Evolutionary conservation across 345 rosid genomes (phyloP).

Genomic region (Citrus sp.): DNA sequence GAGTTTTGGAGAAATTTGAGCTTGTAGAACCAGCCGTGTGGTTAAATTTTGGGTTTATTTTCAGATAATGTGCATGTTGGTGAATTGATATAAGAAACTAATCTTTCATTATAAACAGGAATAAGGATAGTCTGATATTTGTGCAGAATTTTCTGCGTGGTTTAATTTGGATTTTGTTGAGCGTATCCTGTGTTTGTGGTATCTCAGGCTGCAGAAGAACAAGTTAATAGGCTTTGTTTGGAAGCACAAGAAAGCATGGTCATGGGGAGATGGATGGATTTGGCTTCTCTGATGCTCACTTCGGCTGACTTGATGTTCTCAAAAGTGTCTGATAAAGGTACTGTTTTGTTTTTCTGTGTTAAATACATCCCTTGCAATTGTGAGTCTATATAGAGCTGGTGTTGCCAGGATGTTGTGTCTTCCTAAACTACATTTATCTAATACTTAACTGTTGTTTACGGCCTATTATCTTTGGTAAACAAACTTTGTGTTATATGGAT

Average conservation of each 20-base stretch:
- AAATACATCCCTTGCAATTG: neutral
- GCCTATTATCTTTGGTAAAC: neutral
- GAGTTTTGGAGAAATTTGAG: neutral
- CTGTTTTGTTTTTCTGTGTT: neutral
- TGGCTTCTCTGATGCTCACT: conserved; percentile 78
- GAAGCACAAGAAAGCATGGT: conserved; percentile 81
- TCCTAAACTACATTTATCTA: neutral
- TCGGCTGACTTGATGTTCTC: conserved; percentile 80
- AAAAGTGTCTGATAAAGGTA: conserved; percentile 95
- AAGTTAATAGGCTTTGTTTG: conserved; percentile 63
- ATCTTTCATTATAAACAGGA: neutral
- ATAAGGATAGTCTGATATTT: neutral
- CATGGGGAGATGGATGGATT: conserved; percentile 67
- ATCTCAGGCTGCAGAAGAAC: conserved; percentile 69
- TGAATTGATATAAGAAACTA: neutral
- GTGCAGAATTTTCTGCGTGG: neutral
- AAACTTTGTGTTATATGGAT: neutral
- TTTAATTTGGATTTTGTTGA: neutral
- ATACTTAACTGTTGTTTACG: neutral
- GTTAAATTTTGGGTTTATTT: neutral
- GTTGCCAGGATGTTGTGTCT: neutral
- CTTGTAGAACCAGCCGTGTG: neutral
- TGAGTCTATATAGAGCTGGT: neutral
- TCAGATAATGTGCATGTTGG: neutral
- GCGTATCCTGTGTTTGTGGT: neutral